Evolutionary conservation across 352 stramenopile species (phyloP).

Genomic region (Globisporangium rhizosaccharum): DNA sequence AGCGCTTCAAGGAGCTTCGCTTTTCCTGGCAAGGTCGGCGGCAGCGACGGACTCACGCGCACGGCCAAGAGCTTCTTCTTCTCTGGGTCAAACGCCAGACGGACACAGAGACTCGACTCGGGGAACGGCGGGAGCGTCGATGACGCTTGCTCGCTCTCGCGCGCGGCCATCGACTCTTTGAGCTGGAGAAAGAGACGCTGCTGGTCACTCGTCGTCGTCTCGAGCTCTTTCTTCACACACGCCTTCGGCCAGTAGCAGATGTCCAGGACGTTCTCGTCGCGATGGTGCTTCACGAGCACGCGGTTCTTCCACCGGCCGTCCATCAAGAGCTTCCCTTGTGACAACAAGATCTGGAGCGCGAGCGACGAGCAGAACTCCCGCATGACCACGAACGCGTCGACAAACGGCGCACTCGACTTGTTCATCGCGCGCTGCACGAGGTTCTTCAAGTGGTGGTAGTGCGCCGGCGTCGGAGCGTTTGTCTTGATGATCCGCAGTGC

Average conservation of each 20-base stretch:
- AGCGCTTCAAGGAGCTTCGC: constrained; percentile 48
- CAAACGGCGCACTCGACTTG: constrained; percentile 71
- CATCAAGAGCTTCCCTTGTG: constrained; percentile 71
- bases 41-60: constrained; percentile 55
- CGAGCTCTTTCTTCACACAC: constrained; percentile 48
- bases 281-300: constrained; percentile 73
- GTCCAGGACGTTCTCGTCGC: constrained; percentile 72
- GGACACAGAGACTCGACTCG: constrained; percentile 65
- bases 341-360: constrained; percentile 67
- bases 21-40: constrained; percentile 55
- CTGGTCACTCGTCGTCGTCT: constrained; percentile 54
- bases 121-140: constrained; percentile 35
- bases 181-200: constrained; percentile 57
- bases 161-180: constrained; percentile 28
- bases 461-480: constrained; percentile 55
- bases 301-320: constrained; percentile 78
- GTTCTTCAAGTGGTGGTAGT: constrained; percentile 84
- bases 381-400: constrained; percentile 80
- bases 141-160: constrained; percentile 11
- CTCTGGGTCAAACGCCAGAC: constrained; percentile 50
- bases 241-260: constrained; percentile 81
- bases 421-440: constrained; percentile 84
- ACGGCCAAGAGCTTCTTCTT: constrained; percentile 61
- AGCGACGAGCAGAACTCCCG: constrained; percentile 79
- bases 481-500: constrained; percentile 73